Percentiles rank a stretch among this genome's conserved stretches.
phyloP scores from a whole-genome alignment of 257 asterid genomes.

The Solanum piurae region DNA sequence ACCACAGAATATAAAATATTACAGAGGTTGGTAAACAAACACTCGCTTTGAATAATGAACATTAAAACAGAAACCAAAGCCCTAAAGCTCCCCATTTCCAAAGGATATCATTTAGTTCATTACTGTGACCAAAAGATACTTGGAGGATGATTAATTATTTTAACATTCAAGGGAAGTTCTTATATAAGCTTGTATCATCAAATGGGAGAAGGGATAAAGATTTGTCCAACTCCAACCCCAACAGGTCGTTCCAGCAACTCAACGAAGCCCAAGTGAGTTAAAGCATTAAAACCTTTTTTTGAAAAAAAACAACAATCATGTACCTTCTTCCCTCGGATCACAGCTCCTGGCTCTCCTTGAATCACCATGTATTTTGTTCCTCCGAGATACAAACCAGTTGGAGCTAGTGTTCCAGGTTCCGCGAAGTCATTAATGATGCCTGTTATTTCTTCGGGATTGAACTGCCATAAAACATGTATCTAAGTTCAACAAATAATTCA shows the following conservation, averaged over 20 bases:
- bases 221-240: neutral
- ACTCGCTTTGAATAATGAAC: neutral
- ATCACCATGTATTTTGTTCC: conserved; percentile 35
- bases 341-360: conserved; percentile 30
- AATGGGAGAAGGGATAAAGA: neutral
- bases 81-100: neutral
- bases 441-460: conserved; percentile 23
- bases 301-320: neutral
- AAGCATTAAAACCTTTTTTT: neutral
- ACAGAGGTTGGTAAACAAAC: neutral
- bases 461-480: conserved; percentile 1
- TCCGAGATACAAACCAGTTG: conserved; percentile 29
- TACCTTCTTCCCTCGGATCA: conserved; percentile 37
- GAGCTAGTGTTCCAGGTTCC: conserved; percentile 33
- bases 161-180: neutral
- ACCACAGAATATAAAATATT: neutral
- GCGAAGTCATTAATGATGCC: conserved; percentile 22
- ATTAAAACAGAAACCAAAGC: neutral
- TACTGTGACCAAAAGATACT: neutral
- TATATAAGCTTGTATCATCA: neutral
- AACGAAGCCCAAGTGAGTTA: neutral
- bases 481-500: neutral
- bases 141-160: neutral
- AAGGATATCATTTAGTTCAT: neutral
- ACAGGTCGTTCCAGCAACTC: neutral